These are phyloP conservation scores for Rhodotorula sp. DNA, from an alignment of 1,284 basidiomycete genomes.

Conservation along the genomic window DNA sequence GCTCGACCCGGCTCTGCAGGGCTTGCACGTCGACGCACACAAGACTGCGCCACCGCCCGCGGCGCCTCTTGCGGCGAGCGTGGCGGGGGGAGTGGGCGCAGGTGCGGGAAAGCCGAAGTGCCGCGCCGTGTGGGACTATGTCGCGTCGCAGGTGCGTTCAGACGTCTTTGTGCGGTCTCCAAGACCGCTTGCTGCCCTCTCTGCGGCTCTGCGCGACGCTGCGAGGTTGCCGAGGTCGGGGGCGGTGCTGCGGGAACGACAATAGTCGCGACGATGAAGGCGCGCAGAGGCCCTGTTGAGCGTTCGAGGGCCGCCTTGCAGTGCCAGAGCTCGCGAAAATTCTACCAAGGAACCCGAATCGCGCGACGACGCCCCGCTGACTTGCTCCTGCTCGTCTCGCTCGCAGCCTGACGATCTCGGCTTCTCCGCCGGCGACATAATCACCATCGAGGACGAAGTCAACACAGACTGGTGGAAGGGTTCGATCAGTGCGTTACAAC, in stretches of 20 bases:
- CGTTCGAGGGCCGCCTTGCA: background rate
- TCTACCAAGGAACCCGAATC: background rate
- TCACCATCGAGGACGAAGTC: constrained; percentile 63
- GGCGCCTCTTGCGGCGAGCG: background rate
- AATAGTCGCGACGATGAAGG: too few relatives aligned
- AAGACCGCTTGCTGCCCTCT: background rate
- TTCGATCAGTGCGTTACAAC: constrained; percentile 5
- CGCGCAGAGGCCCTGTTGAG: background rate
- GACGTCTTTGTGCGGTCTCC: background rate
- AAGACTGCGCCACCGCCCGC: background rate
- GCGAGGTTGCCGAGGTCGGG: background rate
- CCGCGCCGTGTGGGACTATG: constrained; percentile 31
- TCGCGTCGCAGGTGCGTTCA: constrained; percentile 15
- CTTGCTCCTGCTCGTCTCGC: background rate
- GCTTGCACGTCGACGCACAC: background rate
- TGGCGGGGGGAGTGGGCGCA: background rate
- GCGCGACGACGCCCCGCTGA: background rate
- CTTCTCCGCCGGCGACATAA: constrained; percentile 61
- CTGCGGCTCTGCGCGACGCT: too few relatives aligned
- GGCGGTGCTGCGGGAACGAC: background rate
- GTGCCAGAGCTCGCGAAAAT: background rate
- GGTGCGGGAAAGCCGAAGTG: background rate
- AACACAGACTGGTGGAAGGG: constrained; percentile 63
- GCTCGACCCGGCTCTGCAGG: background rate
- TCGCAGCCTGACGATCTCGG: constrained; percentile 60